Evolutionary conservation across 2,329 filamentous ascomycete species (phyloP).

Genomic region (Ophiocordyceps camponoti-floridani): DNA sequence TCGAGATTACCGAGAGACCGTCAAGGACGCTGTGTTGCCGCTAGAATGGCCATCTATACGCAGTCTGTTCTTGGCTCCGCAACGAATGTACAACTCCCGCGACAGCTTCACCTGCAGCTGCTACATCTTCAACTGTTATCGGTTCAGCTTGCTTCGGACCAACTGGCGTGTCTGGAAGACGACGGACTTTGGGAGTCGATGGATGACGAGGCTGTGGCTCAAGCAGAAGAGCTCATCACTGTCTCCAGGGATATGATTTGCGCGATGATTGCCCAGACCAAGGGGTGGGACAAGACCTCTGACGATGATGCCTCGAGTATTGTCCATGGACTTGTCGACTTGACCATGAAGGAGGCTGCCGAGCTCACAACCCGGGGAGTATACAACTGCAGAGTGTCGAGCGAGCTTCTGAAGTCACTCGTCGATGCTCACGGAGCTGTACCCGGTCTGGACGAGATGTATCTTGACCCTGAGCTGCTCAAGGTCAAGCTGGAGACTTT

Average conservation of each 20-base stretch:
- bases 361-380: slow-evolving; percentile 24
- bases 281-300: slow-evolving; percentile 19
- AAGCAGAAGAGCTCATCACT: slow-evolving; percentile 25
- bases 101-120: slow-evolving; percentile 27
- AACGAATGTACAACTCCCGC: slow-evolving; percentile 20
- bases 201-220: slow-evolving; percentile 14
- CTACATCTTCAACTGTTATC: slow-evolving; percentile 33
- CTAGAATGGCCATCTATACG: slow-evolving; percentile 59
- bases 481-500: slow-evolving; percentile 27
- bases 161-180: slow-evolving; percentile 25
- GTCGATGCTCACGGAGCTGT: slow-evolving; percentile 28
- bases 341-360: slow-evolving; percentile 23
- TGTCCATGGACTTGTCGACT: slow-evolving; percentile 22
- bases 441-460: slow-evolving; percentile 25
- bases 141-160: slow-evolving; percentile 32
- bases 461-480: slow-evolving; percentile 25
- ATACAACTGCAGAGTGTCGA: slow-evolving; percentile 35
- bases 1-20: slow-evolving; percentile 36
- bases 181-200: slow-evolving; percentile 29
- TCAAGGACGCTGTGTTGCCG: slow-evolving; percentile 51
- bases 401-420: slow-evolving; percentile 27
- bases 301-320: slow-evolving; percentile 17
- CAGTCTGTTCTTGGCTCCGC: slow-evolving; percentile 33
- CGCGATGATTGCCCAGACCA: slow-evolving; percentile 12
- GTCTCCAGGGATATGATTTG: slow-evolving; percentile 20